These are phyloP conservation scores for Trichoderma atroviride DNA, from an alignment of 2,329 filamentous ascomycete species.

Conservation along the genomic window DNA sequence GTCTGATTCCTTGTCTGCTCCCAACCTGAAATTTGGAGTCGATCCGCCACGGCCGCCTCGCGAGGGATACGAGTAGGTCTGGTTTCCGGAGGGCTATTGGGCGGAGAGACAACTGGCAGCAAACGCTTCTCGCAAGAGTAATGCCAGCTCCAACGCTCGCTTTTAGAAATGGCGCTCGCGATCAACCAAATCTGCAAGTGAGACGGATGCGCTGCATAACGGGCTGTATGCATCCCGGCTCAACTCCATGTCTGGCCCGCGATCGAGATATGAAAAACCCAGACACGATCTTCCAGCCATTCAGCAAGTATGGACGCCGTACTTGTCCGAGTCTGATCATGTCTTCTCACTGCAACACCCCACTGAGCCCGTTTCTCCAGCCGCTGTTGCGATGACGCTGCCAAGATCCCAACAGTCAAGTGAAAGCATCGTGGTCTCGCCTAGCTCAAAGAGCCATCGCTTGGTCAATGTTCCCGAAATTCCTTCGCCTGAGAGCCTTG, in stretches of 20 bases:
- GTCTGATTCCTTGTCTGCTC: not conserved
- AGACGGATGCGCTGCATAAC: constrained; percentile 33
- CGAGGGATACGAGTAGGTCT: constrained; percentile 62
- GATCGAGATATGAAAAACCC: constrained; percentile 2
- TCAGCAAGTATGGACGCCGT: constrained; percentile 44
- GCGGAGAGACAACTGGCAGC: constrained; percentile 54
- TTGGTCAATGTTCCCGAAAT: not conserved
- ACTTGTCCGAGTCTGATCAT: constrained; percentile 51
- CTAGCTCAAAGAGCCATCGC: not conserved
- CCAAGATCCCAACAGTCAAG: constrained; percentile 24
- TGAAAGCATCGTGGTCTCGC: constrained; percentile 25
- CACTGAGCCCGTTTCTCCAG: constrained; percentile 1
- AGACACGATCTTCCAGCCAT: constrained; percentile 10
- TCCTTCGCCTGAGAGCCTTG: not conserved
- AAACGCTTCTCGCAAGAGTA: constrained; percentile 37
- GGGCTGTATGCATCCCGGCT: constrained; percentile 33
- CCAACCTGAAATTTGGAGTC: constrained; percentile 37
- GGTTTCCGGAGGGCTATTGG: constrained; percentile 65
- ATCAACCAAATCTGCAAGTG: constrained; percentile 43
- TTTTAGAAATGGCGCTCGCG: constrained; percentile 48
- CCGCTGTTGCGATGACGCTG: not conserved
- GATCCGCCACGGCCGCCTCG: constrained; percentile 60
- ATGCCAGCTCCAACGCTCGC: constrained; percentile 38
- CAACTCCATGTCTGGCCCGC: constrained; percentile 28
- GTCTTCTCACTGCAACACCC: constrained; percentile 51